Evolutionary conservation across 2,329 filamentous ascomycete genomes (phyloP).

Genomic region (Endoconidiophora polonica): DNA sequence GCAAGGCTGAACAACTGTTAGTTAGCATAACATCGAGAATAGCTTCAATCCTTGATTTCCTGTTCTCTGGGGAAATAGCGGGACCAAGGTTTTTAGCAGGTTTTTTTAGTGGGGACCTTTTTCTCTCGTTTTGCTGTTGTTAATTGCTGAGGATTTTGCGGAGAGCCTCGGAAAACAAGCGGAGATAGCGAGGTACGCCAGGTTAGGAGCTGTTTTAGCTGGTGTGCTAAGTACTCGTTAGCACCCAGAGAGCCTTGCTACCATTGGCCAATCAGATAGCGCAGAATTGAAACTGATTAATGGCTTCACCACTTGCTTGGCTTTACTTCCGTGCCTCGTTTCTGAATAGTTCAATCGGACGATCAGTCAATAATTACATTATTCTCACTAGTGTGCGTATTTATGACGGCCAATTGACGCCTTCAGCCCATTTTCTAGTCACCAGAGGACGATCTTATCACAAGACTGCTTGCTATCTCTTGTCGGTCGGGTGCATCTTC

Average conservation of each 20-base stretch:
- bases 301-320: constrained; percentile 11
- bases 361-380: too few species aligned
- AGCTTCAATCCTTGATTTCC: neutral
- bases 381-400: too few species aligned
- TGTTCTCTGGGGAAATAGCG: constrained; percentile 1
- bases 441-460: too few species aligned
- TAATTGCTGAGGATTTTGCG: constrained; percentile 5
- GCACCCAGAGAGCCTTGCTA: neutral
- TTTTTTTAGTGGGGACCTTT: too few species aligned
- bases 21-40: too few species aligned
- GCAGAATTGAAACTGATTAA: constrained; percentile 6
- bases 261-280: constrained; percentile 27
- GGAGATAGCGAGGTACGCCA: constrained; percentile 10
- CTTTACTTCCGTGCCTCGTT: neutral
- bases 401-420: too few species aligned
- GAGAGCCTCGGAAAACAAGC: constrained; percentile 6
- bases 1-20: constrained; percentile 8
- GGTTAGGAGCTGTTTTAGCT: neutral
- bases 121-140: neutral
- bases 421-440: too few species aligned
- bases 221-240: constrained; percentile 9
- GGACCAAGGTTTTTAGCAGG: neutral
- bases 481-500: too few species aligned
- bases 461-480: neutral
- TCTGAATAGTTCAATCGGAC: too few species aligned